Evolutionary conservation across 2,329 filamentous ascomycete genomes (phyloP).

Genomic region (Rachicladosporium sp.): DNA sequence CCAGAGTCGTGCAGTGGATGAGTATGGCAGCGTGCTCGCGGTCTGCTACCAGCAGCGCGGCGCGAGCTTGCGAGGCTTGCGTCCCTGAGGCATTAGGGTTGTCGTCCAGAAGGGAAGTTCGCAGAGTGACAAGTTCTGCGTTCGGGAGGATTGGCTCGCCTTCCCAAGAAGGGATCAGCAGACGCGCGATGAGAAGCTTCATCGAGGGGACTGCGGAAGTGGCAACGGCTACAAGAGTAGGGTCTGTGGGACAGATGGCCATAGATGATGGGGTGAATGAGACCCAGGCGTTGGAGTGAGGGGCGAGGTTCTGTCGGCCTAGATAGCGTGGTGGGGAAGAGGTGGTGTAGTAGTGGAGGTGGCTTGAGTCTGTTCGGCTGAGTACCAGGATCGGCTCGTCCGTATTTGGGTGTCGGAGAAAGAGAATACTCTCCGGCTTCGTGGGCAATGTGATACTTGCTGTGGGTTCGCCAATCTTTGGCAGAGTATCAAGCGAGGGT

Average conservation of each 20-base stretch:
- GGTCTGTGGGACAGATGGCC: conserved; percentile 42
- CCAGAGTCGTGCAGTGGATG: conserved; percentile 46
- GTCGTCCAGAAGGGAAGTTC: conserved; percentile 16
- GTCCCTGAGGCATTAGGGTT: conserved; percentile 22
- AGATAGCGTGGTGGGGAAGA: conserved; percentile 29
- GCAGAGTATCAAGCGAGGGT: conserved; percentile 10
- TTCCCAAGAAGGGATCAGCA: conserved; percentile 37
- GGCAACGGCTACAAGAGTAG: conserved; percentile 44
- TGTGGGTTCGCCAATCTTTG: conserved; percentile 27
- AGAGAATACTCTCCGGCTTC: conserved; percentile 46
- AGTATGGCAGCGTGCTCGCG: conserved; percentile 48
- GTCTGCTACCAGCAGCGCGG: conserved; percentile 39
- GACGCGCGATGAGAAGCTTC: conserved; percentile 48
- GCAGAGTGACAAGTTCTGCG: conserved; percentile 1
- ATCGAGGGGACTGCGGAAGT: conserved; percentile 50
- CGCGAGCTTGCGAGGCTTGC: conserved; percentile 41
- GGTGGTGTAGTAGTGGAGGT: conserved; percentile 43
- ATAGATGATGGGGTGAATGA: conserved; percentile 49
- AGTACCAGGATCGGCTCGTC: conserved; percentile 38
- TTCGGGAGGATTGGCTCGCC: conserved; percentile 2
- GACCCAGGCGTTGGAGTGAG: conserved; percentile 52
- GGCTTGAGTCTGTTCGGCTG: conserved; percentile 46
- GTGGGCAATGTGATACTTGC: conserved; percentile 34
- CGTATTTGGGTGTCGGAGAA: conserved; percentile 39
- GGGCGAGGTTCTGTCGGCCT: conserved; percentile 48